Percentiles rank a stretch among this genome's conserved stretches.
Conservation (phyloP, 352 stramenopile species). For the Aphanomyces astaci region DNA sequence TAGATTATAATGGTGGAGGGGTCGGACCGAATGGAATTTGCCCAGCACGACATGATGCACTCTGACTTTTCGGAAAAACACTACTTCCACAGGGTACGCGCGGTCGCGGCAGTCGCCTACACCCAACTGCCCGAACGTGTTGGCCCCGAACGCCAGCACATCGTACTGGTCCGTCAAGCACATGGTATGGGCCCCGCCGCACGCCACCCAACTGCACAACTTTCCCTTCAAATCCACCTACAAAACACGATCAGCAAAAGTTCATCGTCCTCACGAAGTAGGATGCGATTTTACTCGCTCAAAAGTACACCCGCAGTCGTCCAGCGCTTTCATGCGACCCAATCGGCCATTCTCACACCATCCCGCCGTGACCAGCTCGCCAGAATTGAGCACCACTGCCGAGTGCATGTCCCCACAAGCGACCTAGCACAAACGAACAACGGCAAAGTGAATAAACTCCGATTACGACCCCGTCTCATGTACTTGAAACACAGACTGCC, state of each 20-base stretch:
- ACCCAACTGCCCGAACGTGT: constrained; percentile 50
- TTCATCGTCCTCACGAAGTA: too few species aligned
- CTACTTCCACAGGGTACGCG: constrained; percentile 29
- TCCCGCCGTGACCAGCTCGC: constrained; percentile 52
- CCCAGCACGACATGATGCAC: constrained; percentile 42
- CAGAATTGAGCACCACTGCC: constrained; percentile 35
- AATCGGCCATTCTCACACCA: constrained; percentile 49
- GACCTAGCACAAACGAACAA: too few species aligned
- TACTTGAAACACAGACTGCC: constrained; percentile 38
- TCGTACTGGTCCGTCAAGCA: constrained; percentile 31
- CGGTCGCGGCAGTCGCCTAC: constrained; percentile 52
- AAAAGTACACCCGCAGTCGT: constrained; percentile 33
- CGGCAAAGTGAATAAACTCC: too few species aligned
- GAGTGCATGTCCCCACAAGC: constrained; percentile 59
- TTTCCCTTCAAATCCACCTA: constrained; percentile 14
- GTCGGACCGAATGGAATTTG: constrained; percentile 46
- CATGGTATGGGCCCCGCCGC: constrained; percentile 55
- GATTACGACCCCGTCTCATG: constrained; percentile 34
- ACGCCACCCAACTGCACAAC: constrained; percentile 39
- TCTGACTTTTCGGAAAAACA: constrained; percentile 45
- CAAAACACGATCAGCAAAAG: neutral
- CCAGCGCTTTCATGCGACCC: constrained; percentile 26
- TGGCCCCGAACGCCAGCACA: constrained; percentile 52
- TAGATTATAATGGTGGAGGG: constrained; percentile 14
- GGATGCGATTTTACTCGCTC: too few species aligned